These are phyloP conservation scores for Solanum pinnatisectum DNA, from an alignment of 257 asterid genomes.

Conservation along the genomic window DNA sequence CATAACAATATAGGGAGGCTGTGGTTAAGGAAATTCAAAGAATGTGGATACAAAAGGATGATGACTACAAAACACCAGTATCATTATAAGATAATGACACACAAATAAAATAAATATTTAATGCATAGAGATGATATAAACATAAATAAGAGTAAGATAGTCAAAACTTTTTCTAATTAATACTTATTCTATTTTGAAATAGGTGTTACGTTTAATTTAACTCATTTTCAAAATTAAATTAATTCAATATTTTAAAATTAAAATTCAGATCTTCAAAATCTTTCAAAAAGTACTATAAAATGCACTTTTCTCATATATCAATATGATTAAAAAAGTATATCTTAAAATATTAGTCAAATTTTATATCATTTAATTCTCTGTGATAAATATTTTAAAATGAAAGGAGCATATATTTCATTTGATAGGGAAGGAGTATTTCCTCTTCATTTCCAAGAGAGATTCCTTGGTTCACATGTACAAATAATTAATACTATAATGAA, in stretches of 20 bases:
- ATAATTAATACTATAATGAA: background rate
- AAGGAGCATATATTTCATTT: background rate
- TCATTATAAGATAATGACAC: background rate
- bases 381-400: background rate
- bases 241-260: background rate
- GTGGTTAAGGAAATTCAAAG: background rate
- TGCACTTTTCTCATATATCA: background rate
- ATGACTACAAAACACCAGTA: background rate
- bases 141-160: background rate
- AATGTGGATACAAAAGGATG: background rate
- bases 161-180: background rate
- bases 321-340: background rate
- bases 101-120: background rate
- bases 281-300: no score
- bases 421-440: background rate
- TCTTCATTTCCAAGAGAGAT: conserved; percentile 15
- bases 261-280: no score
- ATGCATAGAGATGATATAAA: background rate
- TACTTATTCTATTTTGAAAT: background rate
- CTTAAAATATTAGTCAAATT: background rate
- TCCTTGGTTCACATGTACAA: background rate
- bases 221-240: background rate
- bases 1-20: background rate
- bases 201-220: background rate
- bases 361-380: background rate